These are phyloP conservation scores for Hyphopichia wangnamkhiaoensis DNA, from an alignment of 1,139 yeast species.

Conservation along the genomic window DNA sequence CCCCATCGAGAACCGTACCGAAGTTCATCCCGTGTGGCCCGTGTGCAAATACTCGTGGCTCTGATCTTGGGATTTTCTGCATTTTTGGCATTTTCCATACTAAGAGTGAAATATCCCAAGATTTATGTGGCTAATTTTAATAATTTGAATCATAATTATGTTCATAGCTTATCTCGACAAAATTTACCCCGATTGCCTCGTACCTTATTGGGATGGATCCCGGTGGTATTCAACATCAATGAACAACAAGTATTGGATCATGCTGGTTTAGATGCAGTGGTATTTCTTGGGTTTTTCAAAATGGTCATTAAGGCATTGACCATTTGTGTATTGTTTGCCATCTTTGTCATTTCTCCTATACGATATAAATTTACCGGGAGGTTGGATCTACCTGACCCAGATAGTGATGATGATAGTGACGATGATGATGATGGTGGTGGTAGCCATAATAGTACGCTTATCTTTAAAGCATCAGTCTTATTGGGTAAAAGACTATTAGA, in stretches of 20 bases:
- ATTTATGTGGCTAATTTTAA: constrained; percentile 64
- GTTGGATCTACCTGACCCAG: constrained; percentile 51
- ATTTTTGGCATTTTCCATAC: constrained; percentile 60
- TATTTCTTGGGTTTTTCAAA: constrained; percentile 75
- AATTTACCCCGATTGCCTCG: constrained; percentile 38
- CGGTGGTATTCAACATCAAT: constrained; percentile 58
- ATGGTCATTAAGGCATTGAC: constrained; percentile 69
- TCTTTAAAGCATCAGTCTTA: constrained; percentile 8
- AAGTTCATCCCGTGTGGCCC: constrained; percentile 34
- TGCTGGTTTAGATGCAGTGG: constrained; percentile 94
- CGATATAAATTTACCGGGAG: constrained; percentile 70
- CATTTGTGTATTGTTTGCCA: constrained; percentile 61
- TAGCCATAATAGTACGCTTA: constrained; percentile 3
- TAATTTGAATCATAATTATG: constrained; percentile 39
- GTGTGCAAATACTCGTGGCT: constrained; percentile 63
- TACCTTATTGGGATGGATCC: constrained; percentile 79
- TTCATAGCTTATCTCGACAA: constrained; percentile 46
- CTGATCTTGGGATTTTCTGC: constrained; percentile 63
- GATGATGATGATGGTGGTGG: constrained; percentile 12
- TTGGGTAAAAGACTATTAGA: constrained; percentile 6
- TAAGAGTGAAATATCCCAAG: constrained; percentile 68
- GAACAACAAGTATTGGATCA: constrained; percentile 81
- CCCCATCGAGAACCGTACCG: constrained; percentile 2
- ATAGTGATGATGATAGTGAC: constrained; percentile 20
- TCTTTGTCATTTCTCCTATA: constrained; percentile 70